Percentiles rank a stretch among this genome's conserved stretches.
Evolutionary conservation across 441 rosid genomes (phyloP).

Genomic region (Melastoma candidum): DNA sequence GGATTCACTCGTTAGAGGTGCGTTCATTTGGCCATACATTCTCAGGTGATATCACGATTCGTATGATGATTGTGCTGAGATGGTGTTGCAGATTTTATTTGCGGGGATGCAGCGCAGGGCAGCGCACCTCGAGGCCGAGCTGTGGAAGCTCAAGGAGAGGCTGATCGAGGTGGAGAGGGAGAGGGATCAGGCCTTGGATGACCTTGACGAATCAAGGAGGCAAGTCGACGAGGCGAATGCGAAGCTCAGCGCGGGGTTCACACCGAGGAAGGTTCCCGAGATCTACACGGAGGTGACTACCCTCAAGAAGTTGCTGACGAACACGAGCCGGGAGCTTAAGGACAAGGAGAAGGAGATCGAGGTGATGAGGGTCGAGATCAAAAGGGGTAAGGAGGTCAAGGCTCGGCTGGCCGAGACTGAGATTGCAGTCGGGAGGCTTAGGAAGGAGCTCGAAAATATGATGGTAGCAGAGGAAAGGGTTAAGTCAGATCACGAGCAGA

Average conservation of each 20-base stretch:
- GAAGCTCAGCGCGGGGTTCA: constrained; percentile 20
- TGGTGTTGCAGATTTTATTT: background rate
- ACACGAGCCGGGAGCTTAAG: constrained; percentile 28
- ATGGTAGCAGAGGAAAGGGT: constrained; percentile 19
- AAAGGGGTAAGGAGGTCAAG: constrained; percentile 26
- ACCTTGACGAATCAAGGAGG: constrained; percentile 27
- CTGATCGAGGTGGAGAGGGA: constrained; percentile 22
- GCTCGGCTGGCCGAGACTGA: constrained; percentile 23
- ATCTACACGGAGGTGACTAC: constrained; percentile 36
- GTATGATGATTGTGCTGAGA: no score
- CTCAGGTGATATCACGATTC: no score
- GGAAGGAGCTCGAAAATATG: constrained; percentile 9
- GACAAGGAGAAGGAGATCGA: constrained; percentile 29
- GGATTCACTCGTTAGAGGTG: no score
- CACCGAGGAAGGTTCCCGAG: constrained; percentile 38
- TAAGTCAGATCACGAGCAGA: constrained; percentile 17
- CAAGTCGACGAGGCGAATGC: constrained; percentile 23
- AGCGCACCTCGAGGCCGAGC: constrained; percentile 23
- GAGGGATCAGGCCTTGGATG: constrained; percentile 23
- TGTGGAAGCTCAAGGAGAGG: constrained; percentile 14
- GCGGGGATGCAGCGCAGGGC: constrained; percentile 24
- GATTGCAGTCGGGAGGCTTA: constrained; percentile 16
- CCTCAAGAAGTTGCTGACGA: constrained; percentile 25
- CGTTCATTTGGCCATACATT: no score
- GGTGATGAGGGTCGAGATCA: constrained; percentile 26